A percentile compares a stretch with the other conserved stretches of the same genome.
phyloP scores from a whole-genome alignment of 1,284 basidiomycete species.

The Trichosporon asahii region DNA sequence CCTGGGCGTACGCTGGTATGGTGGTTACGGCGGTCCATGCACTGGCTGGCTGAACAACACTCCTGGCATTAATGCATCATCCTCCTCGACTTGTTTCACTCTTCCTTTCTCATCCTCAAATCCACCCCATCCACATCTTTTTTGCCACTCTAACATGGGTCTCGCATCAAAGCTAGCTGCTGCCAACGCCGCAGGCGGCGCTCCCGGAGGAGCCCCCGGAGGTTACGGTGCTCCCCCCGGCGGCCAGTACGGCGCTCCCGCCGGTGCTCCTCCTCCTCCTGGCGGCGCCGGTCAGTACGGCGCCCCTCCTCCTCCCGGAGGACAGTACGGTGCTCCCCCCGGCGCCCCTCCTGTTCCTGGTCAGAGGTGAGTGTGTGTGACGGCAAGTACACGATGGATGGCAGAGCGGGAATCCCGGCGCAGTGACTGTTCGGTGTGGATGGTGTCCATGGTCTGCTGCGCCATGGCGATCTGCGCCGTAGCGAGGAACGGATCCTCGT shows the following conservation, averaged over 20 bases:
- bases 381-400: neutral
- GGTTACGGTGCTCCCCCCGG: conserved; percentile 22
- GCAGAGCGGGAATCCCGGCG: neutral
- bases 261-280: conserved; percentile 22
- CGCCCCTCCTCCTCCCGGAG: conserved; percentile 19
- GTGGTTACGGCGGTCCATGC: too few species aligned
- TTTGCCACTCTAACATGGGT: conserved; percentile 16
- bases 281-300: conserved; percentile 22
- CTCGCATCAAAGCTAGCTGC: conserved; percentile 27
- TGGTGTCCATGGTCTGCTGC: neutral
- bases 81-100: neutral
- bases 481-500: neutral
- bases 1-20: neutral
- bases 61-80: neutral
- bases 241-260: conserved; percentile 17
- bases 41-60: too few species aligned
- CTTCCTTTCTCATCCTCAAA: conserved; percentile 8
- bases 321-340: conserved; percentile 17
- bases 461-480: neutral
- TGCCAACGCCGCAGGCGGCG: conserved; percentile 12
- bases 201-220: conserved; percentile 8
- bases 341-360: conserved; percentile 14
- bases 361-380: conserved; percentile 8
- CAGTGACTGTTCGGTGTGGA: neutral
- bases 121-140: conserved; percentile 15